Conservation (phyloP, 2,329 filamentous ascomycete species). For the Canariomyces notabilis region DNA sequence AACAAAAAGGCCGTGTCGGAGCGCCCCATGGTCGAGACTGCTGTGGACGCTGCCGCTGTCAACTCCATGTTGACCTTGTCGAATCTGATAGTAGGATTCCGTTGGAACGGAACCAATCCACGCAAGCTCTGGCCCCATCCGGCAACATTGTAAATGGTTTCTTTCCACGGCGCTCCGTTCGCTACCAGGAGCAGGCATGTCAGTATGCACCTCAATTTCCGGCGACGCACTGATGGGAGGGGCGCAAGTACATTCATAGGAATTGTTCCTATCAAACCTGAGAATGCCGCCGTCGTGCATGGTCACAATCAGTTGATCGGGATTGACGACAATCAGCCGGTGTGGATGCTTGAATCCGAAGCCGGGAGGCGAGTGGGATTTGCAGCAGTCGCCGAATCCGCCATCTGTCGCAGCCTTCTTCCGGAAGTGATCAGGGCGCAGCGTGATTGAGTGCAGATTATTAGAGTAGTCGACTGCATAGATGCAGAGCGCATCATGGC, state of each 20-base stretch:
- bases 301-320: conserved; percentile 71
- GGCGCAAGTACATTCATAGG: conserved; percentile 39
- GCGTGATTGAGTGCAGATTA: conserved; percentile 75
- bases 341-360: conserved; percentile 76
- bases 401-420: conserved; percentile 64
- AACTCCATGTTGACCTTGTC: conserved; percentile 62
- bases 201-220: conserved; percentile 6
- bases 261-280: conserved; percentile 57
- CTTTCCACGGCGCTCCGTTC: conserved; percentile 51
- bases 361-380: conserved; percentile 65
- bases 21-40: conserved; percentile 48
- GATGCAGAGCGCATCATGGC: conserved; percentile 70
- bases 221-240: not conserved
- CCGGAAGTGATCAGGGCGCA: conserved; percentile 78
- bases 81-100: conserved; percentile 58
- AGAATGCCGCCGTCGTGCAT: conserved; percentile 75
- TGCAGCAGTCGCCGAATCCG: conserved; percentile 71
- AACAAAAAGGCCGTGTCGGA: conserved; percentile 55
- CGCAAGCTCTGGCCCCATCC: conserved; percentile 65
- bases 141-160: conserved; percentile 67
- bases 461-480: conserved; percentile 77
- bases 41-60: conserved; percentile 60
- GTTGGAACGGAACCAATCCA: conserved; percentile 62
- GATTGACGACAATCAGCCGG: conserved; percentile 68
- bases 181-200: conserved; percentile 9